phyloP scores from a whole-genome alignment of 371 early-diverging fungal genomes.

The Actinomucor elegans region DNA sequence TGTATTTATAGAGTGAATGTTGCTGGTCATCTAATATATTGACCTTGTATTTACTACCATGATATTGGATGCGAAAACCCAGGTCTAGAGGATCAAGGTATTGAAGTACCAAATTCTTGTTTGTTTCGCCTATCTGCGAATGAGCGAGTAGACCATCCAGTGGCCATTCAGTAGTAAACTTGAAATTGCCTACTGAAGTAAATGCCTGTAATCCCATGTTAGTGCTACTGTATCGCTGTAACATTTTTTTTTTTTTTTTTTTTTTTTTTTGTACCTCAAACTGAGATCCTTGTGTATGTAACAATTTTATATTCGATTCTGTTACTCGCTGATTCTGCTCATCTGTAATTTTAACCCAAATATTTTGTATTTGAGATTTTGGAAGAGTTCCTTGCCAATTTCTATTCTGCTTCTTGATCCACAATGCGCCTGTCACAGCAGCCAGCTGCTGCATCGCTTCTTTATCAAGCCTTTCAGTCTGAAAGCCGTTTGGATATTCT shows the following conservation, averaged over 20 bases:
- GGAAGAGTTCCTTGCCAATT: conserved; percentile 17
- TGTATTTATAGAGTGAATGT: conserved; percentile 63
- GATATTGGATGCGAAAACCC: conserved; percentile 81
- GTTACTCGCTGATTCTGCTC: conserved; percentile 36
- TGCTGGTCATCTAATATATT: conserved; percentile 64
- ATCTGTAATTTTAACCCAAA: conserved; percentile 58
- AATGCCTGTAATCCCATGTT: conserved; percentile 2
- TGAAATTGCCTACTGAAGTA: neutral
- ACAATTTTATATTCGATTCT: conserved; percentile 1
- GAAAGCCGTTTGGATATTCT: conserved; percentile 91
- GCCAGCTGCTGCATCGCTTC: conserved; percentile 58
- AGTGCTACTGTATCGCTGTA: neutral
- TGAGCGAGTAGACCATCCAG: conserved; percentile 75
- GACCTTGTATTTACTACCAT: conserved; percentile 85
- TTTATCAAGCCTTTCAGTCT: conserved; percentile 62
- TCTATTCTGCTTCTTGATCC: conserved; percentile 64
- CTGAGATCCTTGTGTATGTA: neutral
- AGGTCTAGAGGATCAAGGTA: conserved; percentile 73
- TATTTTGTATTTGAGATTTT: conserved; percentile 44
- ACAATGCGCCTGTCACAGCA: conserved; percentile 65
- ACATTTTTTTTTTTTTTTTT: neutral
- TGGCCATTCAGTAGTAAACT: conserved; percentile 66
- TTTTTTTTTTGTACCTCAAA: conserved; percentile 1
- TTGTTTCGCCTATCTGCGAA: conserved; percentile 39
- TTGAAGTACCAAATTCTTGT: conserved; percentile 67